phyloP scores from a whole-genome alignment of 768 basidiomycete species.

The Boletellus emodensis region DNA sequence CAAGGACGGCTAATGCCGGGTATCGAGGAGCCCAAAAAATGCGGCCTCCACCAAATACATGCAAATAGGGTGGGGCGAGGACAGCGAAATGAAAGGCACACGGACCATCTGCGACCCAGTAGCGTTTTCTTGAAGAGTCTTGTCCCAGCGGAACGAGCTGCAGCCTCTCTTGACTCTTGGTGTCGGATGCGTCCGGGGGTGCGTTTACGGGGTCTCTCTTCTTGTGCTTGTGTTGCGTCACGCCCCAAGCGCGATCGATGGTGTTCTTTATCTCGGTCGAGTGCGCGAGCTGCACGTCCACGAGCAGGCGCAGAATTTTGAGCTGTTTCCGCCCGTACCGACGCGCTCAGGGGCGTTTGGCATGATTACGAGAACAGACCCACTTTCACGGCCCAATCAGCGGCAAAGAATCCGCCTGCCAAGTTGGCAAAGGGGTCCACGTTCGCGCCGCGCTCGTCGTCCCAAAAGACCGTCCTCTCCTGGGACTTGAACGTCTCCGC shows the following conservation, averaged over 20 bases:
- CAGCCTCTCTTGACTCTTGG: slow-evolving; percentile 62
- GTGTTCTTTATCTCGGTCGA: slow-evolving; percentile 61
- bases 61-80: slow-evolving; percentile 53
- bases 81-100: slow-evolving; percentile 41
- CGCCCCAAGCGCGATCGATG: slow-evolving; percentile 86
- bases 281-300: slow-evolving; percentile 78
- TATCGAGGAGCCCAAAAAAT: slow-evolving; percentile 41
- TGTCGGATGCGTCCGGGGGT: slow-evolving; percentile 55
- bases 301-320: slow-evolving; percentile 76
- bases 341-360: slow-evolving; percentile 29
- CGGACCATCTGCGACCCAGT: slow-evolving; percentile 88
- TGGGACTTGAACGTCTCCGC: slow-evolving; percentile 68
- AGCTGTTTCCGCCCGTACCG: slow-evolving; percentile 46
- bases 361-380: slow-evolving; percentile 31
- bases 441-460: slow-evolving; percentile 62
- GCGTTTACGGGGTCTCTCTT: slow-evolving; percentile 61
- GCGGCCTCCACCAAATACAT: slow-evolving; percentile 60
- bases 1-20: slow-evolving; percentile 35
- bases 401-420: slow-evolving; percentile 72
- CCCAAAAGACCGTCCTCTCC: slow-evolving; percentile 79
- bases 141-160: slow-evolving; percentile 72
- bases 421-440: slow-evolving; percentile 67
- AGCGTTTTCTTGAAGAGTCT: slow-evolving; percentile 71
- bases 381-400: slow-evolving; percentile 83
- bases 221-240: slow-evolving; percentile 80